Percentiles rank a stretch among this genome's conserved stretches.
phyloP scores from a whole-genome alignment of 2,329 filamentous ascomycete genomes.

The Endocalyx cinctus region DNA sequence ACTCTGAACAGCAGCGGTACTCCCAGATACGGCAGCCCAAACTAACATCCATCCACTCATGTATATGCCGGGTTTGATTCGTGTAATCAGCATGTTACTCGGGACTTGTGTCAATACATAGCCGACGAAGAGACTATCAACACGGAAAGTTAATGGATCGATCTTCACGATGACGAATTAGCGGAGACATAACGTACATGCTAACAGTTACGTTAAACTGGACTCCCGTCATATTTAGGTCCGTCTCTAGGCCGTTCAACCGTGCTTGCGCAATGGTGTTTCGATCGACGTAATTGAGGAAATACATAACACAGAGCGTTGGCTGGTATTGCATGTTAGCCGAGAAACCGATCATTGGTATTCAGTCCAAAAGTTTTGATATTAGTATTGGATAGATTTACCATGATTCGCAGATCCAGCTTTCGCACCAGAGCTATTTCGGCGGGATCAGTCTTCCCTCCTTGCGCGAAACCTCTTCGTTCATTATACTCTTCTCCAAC shows the following conservation, averaged over 20 bases:
- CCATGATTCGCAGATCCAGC: slow-evolving; percentile 38
- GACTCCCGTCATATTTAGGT: slow-evolving; percentile 37
- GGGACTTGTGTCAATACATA: slow-evolving; percentile 38
- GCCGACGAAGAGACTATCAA: slow-evolving; percentile 25
- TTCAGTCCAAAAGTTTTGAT: not conserved
- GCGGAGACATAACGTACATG: too few species aligned
- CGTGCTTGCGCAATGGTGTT: slow-evolving; percentile 44
- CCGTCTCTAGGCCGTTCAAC: slow-evolving; percentile 34
- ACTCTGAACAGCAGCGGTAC: slow-evolving; percentile 31
- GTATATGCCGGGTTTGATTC: slow-evolving; percentile 36
- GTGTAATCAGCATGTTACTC: slow-evolving; percentile 40
- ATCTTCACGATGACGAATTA: not conserved
- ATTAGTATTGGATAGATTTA: too few species aligned
- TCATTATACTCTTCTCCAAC: too few species aligned
- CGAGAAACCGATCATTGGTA: not conserved
- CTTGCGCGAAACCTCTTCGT: too few species aligned
- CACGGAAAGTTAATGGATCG: too few species aligned
- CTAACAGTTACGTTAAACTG: slow-evolving; percentile 29
- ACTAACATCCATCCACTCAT: slow-evolving; percentile 37
- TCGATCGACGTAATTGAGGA: slow-evolving; percentile 41
- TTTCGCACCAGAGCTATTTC: slow-evolving; percentile 37
- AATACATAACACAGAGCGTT: slow-evolving; percentile 39
- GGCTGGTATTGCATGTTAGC: slow-evolving; percentile 16
- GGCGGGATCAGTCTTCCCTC: slow-evolving; percentile 31
- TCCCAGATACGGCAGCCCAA: slow-evolving; percentile 35